Conservation (phyloP, 768 basidiomycete species). For the Russula foetens region DNA sequence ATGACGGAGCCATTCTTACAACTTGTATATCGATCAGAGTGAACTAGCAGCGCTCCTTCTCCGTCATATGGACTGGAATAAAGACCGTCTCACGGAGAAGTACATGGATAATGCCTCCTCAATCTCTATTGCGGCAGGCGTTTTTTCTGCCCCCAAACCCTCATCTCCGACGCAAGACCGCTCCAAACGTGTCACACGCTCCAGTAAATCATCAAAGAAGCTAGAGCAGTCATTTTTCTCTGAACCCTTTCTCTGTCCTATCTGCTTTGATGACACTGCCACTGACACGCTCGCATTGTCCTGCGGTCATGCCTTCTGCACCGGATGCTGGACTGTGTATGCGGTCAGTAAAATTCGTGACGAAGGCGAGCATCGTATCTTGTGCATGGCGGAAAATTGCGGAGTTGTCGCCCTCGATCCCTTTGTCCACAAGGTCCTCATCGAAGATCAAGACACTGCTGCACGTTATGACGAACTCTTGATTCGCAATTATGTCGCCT, state of each 20-base stretch:
- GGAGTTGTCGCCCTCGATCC: constrained; percentile 53
- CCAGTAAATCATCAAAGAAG: constrained; percentile 21
- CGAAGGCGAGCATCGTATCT: constrained; percentile 64
- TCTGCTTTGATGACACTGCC: constrained; percentile 79
- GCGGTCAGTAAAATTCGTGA: constrained; percentile 71
- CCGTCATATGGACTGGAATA: constrained; percentile 88
- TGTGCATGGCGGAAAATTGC: constrained; percentile 80
- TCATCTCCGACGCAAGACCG: constrained; percentile 25
- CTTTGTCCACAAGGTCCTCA: constrained; percentile 51
- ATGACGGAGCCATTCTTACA: neutral
- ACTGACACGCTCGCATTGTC: constrained; percentile 58
- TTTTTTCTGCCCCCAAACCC: constrained; percentile 39
- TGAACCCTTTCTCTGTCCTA: constrained; percentile 76
- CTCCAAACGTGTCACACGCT: constrained; percentile 28
- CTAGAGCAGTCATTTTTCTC: constrained; percentile 22
- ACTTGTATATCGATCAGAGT: constrained; percentile 32
- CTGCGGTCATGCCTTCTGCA: constrained; percentile 83
- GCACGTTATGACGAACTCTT: constrained; percentile 80
- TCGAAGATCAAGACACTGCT: constrained; percentile 46
- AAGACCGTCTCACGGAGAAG: constrained; percentile 90
- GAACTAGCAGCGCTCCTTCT: constrained; percentile 71
- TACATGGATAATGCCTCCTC: constrained; percentile 88
- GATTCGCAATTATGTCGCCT: constrained; percentile 83
- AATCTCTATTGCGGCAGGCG: constrained; percentile 69
- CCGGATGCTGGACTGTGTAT: constrained; percentile 79